Percentiles rank a stretch among this genome's conserved stretches.
Evolutionary conservation across 2,329 filamentous ascomycete species (phyloP).

Genomic region (Pseudogymnoascus sp.): DNA sequence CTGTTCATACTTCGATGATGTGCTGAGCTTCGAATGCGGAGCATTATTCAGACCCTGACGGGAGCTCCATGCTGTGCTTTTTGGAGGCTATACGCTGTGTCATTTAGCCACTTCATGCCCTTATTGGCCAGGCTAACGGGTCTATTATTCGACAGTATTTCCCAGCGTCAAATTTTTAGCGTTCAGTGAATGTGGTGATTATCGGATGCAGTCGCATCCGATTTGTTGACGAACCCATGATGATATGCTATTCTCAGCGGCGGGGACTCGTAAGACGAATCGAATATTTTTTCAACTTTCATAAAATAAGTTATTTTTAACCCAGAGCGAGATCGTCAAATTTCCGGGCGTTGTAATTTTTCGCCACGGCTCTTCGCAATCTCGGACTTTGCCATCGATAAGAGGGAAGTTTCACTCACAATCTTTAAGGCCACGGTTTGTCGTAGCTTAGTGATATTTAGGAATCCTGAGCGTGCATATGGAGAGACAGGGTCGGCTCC

Average conservation of each 20-base stretch:
- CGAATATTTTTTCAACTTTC: conserved; percentile 1
- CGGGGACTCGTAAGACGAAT: conserved; percentile 5
- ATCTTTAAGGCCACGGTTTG: not conserved
- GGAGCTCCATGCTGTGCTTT: not conserved
- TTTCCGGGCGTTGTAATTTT: not conserved
- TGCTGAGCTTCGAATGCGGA: not conserved
- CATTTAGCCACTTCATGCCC: conserved; percentile 4
- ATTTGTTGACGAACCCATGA: not conserved
- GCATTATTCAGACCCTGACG: not conserved
- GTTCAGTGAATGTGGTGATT: conserved; percentile 1
- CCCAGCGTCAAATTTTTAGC: not conserved
- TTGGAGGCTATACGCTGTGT: not conserved
- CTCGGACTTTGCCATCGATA: not conserved
- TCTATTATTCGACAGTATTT: conserved; percentile 1
- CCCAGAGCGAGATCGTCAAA: not conserved
- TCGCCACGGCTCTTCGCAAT: not conserved
- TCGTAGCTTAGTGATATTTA: not conserved
- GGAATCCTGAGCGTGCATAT: not conserved
- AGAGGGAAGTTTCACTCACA: not conserved
- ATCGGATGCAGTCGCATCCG: not conserved
- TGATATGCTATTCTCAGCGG: conserved; percentile 4
- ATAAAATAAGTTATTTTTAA: conserved; percentile 4
- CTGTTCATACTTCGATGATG: not conserved
- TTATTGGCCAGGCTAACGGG: not conserved
- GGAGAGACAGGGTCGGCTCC: not conserved